A percentile compares a stretch with the other conserved stretches of the same genome.
Evolutionary conservation across 2,329 filamentous ascomycete species (phyloP).

Genomic region (Didymella glomerata): DNA sequence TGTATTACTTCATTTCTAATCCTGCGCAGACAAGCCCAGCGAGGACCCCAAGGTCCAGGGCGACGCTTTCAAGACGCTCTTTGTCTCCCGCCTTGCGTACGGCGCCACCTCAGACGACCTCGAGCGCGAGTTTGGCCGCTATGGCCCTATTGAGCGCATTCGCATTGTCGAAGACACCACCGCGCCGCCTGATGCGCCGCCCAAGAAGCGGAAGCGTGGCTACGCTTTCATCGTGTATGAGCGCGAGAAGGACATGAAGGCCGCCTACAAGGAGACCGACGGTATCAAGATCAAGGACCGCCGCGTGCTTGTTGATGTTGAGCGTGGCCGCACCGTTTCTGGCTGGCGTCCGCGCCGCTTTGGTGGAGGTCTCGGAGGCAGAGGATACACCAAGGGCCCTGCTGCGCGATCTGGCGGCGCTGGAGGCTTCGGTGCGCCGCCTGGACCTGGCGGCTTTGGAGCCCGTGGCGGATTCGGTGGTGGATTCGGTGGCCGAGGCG

Average conservation of each 20-base stretch:
- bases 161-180: conserved; percentile 84
- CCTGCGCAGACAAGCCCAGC: conserved; percentile 73
- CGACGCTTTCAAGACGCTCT: conserved; percentile 93
- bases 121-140: conserved; percentile 91
- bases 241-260: conserved; percentile 98
- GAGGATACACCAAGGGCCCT: conserved; percentile 87
- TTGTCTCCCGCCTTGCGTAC: conserved; percentile 89
- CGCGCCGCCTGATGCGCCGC: conserved; percentile 67
- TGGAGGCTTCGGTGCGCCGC: conserved; percentile 62
- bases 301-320: conserved; percentile 92
- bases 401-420: conserved; percentile 71
- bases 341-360: conserved; percentile 92
- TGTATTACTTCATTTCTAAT: conserved; percentile 24
- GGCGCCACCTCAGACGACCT: conserved; percentile 88
- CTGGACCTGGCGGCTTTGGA: conserved; percentile 60
- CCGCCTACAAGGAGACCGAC: conserved; percentile 88
- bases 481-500: conserved; percentile 59
- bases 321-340: conserved; percentile 91
- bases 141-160: conserved; percentile 93
- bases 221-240: conserved; percentile 98
- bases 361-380: conserved; percentile 89
- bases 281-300: conserved; percentile 92
- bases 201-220: conserved; percentile 75
- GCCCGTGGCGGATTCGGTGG: conserved; percentile 62
- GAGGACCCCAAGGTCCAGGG: conserved; percentile 90